phyloP scores from a whole-genome alignment of 805 yeast species.

The Pichia eremophila region DNA sequence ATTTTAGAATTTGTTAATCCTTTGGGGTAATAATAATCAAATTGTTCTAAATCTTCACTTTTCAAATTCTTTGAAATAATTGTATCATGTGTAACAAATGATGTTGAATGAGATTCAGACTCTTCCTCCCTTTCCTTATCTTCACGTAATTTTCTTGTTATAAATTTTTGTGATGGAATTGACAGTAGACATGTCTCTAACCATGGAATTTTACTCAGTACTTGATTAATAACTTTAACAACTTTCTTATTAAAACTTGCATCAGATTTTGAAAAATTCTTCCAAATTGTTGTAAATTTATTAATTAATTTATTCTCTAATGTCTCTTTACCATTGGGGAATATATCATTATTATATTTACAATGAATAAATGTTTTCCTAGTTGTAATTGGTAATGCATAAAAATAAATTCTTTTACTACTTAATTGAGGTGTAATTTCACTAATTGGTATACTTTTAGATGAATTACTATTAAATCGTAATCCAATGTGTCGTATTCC shows the following conservation, averaged over 20 bases:
- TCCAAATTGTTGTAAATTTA: constrained; percentile 56
- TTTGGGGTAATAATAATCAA: constrained; percentile 46
- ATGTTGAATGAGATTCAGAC: no score
- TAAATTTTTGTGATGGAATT: constrained; percentile 59
- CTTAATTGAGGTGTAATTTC: not conserved
- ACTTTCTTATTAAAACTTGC: constrained; percentile 48
- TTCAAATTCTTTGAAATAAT: constrained; percentile 6
- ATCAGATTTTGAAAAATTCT: constrained; percentile 45
- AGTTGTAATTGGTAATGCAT: constrained; percentile 65
- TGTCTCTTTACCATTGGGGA: constrained; percentile 25
- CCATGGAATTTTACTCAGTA: constrained; percentile 64
- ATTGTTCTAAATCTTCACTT: constrained; percentile 24
- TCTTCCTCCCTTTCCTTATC: constrained; percentile 13
- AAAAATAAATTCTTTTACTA: constrained; percentile 37
- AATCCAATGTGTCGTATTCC: not conserved
- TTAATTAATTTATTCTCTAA: constrained; percentile 34
- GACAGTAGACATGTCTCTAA: constrained; percentile 67
- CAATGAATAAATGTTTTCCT: constrained; percentile 56
- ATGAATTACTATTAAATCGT: not conserved
- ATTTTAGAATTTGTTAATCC: constrained; percentile 22
- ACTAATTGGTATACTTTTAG: not conserved
- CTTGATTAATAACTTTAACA: constrained; percentile 40
- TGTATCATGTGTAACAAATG: not conserved
- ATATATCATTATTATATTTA: constrained; percentile 38
- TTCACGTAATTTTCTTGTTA: constrained; percentile 40